phyloP scores from a whole-genome alignment of 805 yeast genomes.

The Nakazawaea peltata region DNA sequence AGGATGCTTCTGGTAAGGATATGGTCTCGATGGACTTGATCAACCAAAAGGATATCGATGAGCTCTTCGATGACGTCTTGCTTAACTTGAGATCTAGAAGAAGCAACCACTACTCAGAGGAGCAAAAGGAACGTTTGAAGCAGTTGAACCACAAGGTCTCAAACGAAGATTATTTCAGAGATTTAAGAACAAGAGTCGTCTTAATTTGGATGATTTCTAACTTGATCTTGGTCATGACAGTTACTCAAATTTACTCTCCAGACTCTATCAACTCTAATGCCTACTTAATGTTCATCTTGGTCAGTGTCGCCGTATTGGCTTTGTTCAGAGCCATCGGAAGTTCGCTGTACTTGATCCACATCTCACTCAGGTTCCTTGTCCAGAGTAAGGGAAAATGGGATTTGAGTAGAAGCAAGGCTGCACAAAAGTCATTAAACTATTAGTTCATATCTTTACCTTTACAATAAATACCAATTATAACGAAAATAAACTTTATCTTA shows the following conservation, averaged over 20 bases:
- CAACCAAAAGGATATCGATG: slow-evolving; percentile 68
- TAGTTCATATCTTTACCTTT: neutral
- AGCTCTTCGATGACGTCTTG: slow-evolving; percentile 69
- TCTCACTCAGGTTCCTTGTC: slow-evolving; percentile 18
- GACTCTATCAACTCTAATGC: slow-evolving; percentile 60
- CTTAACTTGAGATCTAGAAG: slow-evolving; percentile 67
- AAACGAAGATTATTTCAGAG: slow-evolving; percentile 73
- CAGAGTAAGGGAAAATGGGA: slow-evolving; percentile 5
- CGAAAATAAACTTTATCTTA: no score
- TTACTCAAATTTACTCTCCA: slow-evolving; percentile 73
- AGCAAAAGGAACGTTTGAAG: slow-evolving; percentile 25
- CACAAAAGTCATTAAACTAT: neutral
- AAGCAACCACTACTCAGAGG: slow-evolving; percentile 39
- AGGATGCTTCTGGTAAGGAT: slow-evolving; percentile 76
- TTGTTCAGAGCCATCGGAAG: slow-evolving; percentile 81
- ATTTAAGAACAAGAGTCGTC: slow-evolving; percentile 93
- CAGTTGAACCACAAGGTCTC: slow-evolving; percentile 34
- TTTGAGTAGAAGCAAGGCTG: slow-evolving; percentile 1
- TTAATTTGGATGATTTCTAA: slow-evolving; percentile 87
- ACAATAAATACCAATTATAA: no score
- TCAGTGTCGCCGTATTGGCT: slow-evolving; percentile 88
- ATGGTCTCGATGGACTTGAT: slow-evolving; percentile 76
- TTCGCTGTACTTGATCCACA: slow-evolving; percentile 50
- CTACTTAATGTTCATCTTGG: slow-evolving; percentile 75
- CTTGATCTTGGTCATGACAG: slow-evolving; percentile 74